A percentile compares a stretch with the other conserved stretches of the same genome.
Conservation (phyloP, 805 yeast genomes). For the Zygosaccharomyces gambellarensis region DNA sequence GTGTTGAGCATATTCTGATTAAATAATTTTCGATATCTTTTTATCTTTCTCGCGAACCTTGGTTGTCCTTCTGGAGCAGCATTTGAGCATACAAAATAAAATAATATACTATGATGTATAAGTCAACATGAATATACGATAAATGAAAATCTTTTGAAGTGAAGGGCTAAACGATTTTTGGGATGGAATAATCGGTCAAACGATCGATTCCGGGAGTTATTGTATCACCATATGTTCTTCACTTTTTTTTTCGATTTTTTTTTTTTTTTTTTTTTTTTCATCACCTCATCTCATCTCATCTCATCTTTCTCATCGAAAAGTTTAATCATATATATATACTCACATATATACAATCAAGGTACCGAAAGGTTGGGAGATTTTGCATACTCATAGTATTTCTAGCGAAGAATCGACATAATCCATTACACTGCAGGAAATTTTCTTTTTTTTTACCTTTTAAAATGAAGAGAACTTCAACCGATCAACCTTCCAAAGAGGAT, state of each 20-base stretch:
- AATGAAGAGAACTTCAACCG: slow-evolving; percentile 16
- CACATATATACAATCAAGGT: neutral
- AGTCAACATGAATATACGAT: neutral
- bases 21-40: neutral
- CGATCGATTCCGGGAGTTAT: neutral
- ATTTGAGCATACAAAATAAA: neutral
- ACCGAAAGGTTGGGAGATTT: neutral
- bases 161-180: neutral
- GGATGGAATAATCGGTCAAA: neutral
- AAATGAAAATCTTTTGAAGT: too few species aligned
- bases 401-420: too few species aligned
- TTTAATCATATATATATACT: neutral
- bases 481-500: slow-evolving; percentile 6
- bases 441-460: neutral
- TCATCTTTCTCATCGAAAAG: neutral
- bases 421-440: too few species aligned
- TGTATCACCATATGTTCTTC: neutral
- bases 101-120: neutral
- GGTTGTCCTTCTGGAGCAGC: too few species aligned
- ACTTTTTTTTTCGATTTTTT: neutral
- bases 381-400: neutral
- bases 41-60: too few species aligned
- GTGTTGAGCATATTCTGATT: neutral
- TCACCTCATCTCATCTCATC: slow-evolving; percentile 11
- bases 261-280: slow-evolving; percentile 2